Conservation (phyloP, 2,329 filamentous ascomycete genomes). For the Thielaviopsis musarum region DNA sequence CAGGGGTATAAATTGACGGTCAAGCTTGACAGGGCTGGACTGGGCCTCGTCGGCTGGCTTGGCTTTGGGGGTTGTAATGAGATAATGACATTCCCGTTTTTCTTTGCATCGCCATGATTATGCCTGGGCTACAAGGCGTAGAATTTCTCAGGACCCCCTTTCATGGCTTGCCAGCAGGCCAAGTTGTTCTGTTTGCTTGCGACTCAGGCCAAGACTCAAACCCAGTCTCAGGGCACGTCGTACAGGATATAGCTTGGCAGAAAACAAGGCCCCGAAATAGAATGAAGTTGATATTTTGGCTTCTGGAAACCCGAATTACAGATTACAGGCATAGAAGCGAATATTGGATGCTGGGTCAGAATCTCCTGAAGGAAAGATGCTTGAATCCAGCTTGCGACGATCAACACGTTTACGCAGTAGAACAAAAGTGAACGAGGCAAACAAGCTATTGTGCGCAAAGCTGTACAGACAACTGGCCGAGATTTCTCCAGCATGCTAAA, state of each 20-base stretch:
- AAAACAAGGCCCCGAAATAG: background rate
- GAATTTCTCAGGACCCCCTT: too few species aligned
- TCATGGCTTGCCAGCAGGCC: too few species aligned
- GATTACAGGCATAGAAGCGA: background rate
- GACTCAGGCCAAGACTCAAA: too few species aligned
- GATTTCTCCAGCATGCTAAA: too few species aligned
- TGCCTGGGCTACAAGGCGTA: too few species aligned
- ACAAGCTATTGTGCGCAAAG: too few species aligned
- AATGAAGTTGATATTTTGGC: background rate
- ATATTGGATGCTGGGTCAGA: background rate
- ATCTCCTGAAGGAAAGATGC: background rate
- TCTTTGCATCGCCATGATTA: too few species aligned
- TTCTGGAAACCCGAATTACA: background rate
- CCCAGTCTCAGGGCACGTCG: too few species aligned
- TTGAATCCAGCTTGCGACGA: background rate
- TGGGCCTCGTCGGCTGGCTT: background rate
- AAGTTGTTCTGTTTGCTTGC: too few species aligned
- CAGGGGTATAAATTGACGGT: background rate
- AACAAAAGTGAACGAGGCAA: background rate
- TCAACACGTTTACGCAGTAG: background rate
- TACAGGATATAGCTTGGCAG: too few species aligned
- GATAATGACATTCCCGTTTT: background rate
- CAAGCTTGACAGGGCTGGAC: background rate
- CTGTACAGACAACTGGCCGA: too few species aligned
- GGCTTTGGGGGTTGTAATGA: background rate